phyloP scores from a whole-genome alignment of 202 grass and related monocot species.

The Cymbopogon flexuosus region DNA sequence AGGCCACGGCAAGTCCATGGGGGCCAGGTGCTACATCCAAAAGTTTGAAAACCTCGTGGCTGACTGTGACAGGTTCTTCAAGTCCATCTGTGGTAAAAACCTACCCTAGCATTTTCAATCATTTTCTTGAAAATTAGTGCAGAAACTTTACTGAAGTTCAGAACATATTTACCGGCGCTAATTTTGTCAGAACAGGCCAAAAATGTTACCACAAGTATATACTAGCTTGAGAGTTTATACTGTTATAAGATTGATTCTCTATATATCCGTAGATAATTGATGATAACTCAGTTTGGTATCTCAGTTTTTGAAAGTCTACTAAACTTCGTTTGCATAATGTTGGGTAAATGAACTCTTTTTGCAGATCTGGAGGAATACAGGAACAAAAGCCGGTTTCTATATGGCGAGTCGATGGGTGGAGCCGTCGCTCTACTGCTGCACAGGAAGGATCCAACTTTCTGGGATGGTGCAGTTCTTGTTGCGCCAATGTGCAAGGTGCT shows the following conservation, averaged over 20 bases:
- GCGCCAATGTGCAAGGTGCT: conserved; percentile 94
- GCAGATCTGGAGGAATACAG: conserved; percentile 54
- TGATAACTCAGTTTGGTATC: not conserved
- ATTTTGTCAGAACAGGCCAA: not conserved
- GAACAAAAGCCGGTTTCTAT: conserved; percentile 75
- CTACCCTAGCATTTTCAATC: not conserved
- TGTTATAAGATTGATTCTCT: not conserved
- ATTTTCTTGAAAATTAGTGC: not conserved
- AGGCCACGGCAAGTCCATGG: conserved; percentile 78
- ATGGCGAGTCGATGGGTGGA: conserved; percentile 92
- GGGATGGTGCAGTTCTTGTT: conserved; percentile 75
- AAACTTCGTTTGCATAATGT: not conserved
- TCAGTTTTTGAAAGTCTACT: not conserved
- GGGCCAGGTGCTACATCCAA: conserved; percentile 72
- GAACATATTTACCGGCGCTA: not conserved
- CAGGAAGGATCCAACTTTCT: conserved; percentile 66
- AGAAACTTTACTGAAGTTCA: not conserved
- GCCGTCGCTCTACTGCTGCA: conserved; percentile 69
- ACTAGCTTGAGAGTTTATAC: not conserved
- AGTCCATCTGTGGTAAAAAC: conserved; percentile 64
- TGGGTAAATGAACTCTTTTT: not conserved
- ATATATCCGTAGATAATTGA: not conserved
- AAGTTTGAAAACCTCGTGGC: conserved; percentile 60
- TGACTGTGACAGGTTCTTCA: conserved; percentile 73
- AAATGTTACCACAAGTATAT: not conserved